Conservation (phyloP, 495 filamentous ascomycete species). For the Penicillium crystallinum region DNA sequence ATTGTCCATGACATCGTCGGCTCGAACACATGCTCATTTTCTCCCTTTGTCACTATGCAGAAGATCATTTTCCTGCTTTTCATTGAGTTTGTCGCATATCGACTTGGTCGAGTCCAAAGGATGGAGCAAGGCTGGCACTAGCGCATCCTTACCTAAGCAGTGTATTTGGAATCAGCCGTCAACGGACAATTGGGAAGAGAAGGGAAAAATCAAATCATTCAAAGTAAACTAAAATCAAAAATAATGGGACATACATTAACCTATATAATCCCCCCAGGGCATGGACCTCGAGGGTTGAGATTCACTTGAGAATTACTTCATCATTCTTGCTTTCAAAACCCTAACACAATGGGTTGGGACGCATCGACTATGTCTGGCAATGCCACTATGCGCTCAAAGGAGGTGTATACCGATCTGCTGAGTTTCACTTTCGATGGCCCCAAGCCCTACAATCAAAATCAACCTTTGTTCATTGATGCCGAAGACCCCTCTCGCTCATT, state of each 20-base stretch:
- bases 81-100: background rate
- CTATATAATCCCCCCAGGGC: background rate
- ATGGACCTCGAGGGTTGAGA: background rate
- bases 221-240: background rate
- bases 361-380: constrained; percentile 17
- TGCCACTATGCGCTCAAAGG: background rate
- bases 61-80: background rate
- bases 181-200: background rate
- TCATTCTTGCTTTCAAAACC: background rate
- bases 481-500: constrained; percentile 50
- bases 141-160: constrained; percentile 7
- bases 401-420: constrained; percentile 37
- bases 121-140: background rate
- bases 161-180: constrained; percentile 9
- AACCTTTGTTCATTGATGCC: constrained; percentile 53
- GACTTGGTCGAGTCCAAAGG: no score
- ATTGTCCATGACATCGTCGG: constrained; percentile 10
- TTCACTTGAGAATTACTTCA: background rate
- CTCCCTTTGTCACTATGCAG: no score
- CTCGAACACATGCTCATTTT: background rate
- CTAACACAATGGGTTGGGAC: constrained; percentile 30
- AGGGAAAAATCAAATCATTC: constrained; percentile 14
- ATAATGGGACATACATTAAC: background rate
- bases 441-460: constrained; percentile 29
- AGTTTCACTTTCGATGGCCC: constrained; percentile 37